phyloP scores from a whole-genome alignment of 1,284 basidiomycete species.

The Boletus sp. region DNA sequence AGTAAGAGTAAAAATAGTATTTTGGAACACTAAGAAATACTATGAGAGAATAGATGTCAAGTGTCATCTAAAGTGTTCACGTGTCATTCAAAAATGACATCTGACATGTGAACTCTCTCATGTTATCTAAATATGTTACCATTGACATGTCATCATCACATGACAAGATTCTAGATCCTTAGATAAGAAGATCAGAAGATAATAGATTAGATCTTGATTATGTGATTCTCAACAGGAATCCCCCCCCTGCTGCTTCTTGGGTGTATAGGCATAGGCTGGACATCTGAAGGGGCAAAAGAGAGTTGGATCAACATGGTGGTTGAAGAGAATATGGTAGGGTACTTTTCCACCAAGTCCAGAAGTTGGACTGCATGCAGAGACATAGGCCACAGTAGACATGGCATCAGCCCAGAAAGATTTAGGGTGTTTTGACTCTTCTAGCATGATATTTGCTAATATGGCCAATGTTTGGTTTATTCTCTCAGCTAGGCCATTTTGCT shows the following conservation, averaged over 20 bases:
- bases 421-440: constrained; percentile 27
- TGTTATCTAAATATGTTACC: too few species aligned
- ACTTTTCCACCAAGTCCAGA: neutral
- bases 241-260: constrained; percentile 6
- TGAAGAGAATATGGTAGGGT: constrained; percentile 1
- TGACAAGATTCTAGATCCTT: too few species aligned
- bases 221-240: too few species aligned
- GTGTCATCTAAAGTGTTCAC: too few species aligned
- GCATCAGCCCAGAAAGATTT: constrained; percentile 34
- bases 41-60: too few species aligned
- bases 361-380: neutral
- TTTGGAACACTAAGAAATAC: too few species aligned
- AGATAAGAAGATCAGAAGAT: too few species aligned
- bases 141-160: too few species aligned
- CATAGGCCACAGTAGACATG: constrained; percentile 17
- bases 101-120: too few species aligned
- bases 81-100: too few species aligned
- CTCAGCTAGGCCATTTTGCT: neutral
- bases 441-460: constrained; percentile 28
- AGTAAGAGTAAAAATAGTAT: too few species aligned
- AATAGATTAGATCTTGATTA: too few species aligned
- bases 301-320: neutral
- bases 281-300: constrained; percentile 3
- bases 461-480: constrained; percentile 38
- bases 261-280: neutral